Evolutionary conservation across 257 asterid species (phyloP).

Genomic region (Galeopsis tetrahit): DNA sequence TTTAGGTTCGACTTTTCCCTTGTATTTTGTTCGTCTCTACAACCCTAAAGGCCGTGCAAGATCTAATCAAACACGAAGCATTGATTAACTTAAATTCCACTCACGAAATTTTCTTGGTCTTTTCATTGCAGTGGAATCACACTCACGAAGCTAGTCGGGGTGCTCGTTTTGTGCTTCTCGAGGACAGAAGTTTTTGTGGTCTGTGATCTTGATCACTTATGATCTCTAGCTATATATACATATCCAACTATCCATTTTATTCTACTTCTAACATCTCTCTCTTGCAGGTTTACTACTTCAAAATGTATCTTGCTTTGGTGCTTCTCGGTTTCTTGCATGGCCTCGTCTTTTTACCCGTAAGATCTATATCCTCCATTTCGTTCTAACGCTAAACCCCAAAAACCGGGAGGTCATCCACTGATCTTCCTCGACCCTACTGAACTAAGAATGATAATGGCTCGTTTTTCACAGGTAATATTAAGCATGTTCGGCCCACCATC

Average conservation of each 20-base stretch:
- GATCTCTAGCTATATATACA: neutral
- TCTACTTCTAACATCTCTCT: conserved; percentile 9
- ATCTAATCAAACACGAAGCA: neutral
- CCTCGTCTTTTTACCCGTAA: conserved; percentile 85
- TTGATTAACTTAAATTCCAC: neutral
- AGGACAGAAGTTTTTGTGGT: conserved; percentile 97
- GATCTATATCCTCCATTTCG: conserved; percentile 24
- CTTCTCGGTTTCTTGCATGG: conserved; percentile 94
- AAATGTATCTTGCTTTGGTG: conserved; percentile 93
- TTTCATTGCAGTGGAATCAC: conserved; percentile 85
- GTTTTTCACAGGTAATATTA: conserved; percentile 65
- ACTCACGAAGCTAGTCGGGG: conserved; percentile 96
- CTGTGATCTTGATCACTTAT: conserved; percentile 16
- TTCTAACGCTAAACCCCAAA: neutral
- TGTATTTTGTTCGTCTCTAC: neutral
- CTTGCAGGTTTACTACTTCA: conserved; percentile 89
- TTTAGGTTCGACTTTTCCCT: conserved; percentile 66
- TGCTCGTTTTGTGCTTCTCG: conserved; percentile 89
- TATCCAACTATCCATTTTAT: neutral
- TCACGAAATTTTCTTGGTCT: conserved; percentile 7
- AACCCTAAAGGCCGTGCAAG: neutral
- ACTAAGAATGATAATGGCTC: neutral
- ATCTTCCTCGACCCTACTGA: neutral
- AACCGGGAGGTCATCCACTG: neutral
- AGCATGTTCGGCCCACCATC: conserved; percentile 99